phyloP scores from a whole-genome alignment of 345 rosid genomes.

The Geranium brycei region DNA sequence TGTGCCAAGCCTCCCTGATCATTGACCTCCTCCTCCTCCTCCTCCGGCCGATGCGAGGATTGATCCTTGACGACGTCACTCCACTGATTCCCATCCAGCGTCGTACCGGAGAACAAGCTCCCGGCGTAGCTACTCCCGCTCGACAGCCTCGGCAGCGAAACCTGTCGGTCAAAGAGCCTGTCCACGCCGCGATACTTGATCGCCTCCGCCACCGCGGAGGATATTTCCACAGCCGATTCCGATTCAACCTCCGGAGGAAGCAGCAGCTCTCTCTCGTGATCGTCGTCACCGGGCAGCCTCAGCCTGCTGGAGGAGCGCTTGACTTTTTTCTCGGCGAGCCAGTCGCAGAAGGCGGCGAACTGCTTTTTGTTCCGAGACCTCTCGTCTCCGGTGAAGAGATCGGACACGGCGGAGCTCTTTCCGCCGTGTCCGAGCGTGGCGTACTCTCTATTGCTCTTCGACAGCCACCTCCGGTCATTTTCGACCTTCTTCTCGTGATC shows the following conservation, averaged over 20 bases:
- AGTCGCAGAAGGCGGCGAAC: constrained; percentile 46
- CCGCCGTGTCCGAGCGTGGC: not conserved
- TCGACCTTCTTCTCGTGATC: constrained; percentile 47
- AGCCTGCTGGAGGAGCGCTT: constrained; percentile 20
- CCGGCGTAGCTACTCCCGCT: constrained; percentile 77
- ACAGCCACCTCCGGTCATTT: constrained; percentile 22
- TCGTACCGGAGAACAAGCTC: constrained; percentile 76
- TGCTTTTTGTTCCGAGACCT: constrained; percentile 42
- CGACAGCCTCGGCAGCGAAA: constrained; percentile 60
- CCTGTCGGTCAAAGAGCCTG: constrained; percentile 44
- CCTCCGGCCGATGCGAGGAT: constrained; percentile 22
- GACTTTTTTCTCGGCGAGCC: constrained; percentile 46
- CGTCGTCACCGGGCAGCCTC: constrained; percentile 29
- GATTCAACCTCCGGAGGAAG: constrained; percentile 18
- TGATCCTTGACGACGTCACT: constrained; percentile 45
- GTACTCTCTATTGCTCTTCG: constrained; percentile 6
- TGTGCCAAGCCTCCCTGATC: constrained; percentile 23
- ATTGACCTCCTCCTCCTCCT: constrained; percentile 24
- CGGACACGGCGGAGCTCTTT: constrained; percentile 27
- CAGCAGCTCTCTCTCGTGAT: constrained; percentile 31
- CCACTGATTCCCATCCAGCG: constrained; percentile 47
- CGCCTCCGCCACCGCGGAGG: constrained; percentile 11
- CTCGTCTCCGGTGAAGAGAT: constrained; percentile 44
- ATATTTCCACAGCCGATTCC: not conserved
- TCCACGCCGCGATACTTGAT: constrained; percentile 30